Evolutionary conservation across 768 basidiomycete genomes (phyloP), one percentile per base, ranked within the genome.

Genomic region (Termitomyces sp.): DNA sequence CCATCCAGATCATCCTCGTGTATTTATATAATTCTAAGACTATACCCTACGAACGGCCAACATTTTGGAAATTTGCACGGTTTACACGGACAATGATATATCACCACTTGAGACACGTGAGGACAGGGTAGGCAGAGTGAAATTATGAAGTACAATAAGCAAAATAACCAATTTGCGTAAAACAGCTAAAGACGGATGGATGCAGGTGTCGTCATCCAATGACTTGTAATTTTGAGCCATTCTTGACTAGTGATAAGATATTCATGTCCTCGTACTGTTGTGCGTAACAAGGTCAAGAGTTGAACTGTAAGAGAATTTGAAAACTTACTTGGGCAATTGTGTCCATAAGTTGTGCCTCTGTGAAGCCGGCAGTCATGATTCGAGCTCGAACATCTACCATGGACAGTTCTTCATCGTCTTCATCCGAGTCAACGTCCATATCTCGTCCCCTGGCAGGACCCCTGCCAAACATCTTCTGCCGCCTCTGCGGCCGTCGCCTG

Each of bases 321-420:
- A 58, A 28, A 68, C 85, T 70, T 66, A 94, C 94, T 77, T 89
- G 80, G 18, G 78, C 65, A 52, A 98, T 88, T 0, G 92, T 91
- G 60, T 92, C 87, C 78, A 88, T 91, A 14, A 99, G 79, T 71
- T 94, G 90, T 1, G 81, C 85, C 69, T 99, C 96, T 14, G 93
- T 98, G 73, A 88, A 97, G 18, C 95, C 95, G 63, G 85, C 86
- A 47, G 85, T 86, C 57, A 95, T 73, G 12, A 98, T 88, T 40
- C 94, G 84, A 48, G 88, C 85, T 33, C 95, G 84, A 57, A 98
- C 84, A 62, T 98, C 94, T 43, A 92, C 81, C 79, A 99, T 85
- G 8, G 85, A 83, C 59, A 97, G 72, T 65, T 92, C 89, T 20
- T 80, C 79, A 43, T 81, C 80, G 14, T 84, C 81, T n/a, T 86